Percentiles rank a stretch among this genome's conserved stretches.
Conservation (phyloP, 2,329 filamentous ascomycete species). For the Magnaporthiopsis incrustans region DNA sequence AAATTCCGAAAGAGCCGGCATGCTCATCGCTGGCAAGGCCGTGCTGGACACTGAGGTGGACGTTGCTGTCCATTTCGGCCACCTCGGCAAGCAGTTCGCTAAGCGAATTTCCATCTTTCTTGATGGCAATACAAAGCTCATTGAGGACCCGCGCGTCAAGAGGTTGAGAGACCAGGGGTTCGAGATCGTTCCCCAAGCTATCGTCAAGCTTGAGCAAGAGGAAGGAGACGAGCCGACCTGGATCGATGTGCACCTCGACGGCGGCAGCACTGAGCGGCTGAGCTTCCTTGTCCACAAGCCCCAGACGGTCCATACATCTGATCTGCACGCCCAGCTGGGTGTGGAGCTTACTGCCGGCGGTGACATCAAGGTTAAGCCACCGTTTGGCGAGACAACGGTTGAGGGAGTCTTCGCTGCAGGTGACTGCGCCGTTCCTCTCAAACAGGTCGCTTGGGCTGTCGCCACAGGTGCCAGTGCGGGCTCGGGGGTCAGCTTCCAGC, state of each 20-base stretch:
- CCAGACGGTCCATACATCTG: neutral
- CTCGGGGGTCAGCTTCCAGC: neutral
- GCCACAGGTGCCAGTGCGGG: constrained; percentile 17
- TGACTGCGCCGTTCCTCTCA: constrained; percentile 28
- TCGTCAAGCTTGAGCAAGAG: neutral
- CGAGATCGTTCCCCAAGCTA: constrained; percentile 10
- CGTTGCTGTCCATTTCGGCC: constrained; percentile 16
- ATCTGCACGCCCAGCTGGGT: neutral
- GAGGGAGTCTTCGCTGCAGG: constrained; percentile 46
- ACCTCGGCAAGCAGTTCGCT: constrained; percentile 29
- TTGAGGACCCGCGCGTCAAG: constrained; percentile 10
- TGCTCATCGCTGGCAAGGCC: constrained; percentile 32
- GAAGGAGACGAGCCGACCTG: constrained; percentile 15
- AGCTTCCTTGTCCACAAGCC: constrained; percentile 7
- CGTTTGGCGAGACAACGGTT: constrained; percentile 41
- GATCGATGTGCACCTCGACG: constrained; percentile 28
- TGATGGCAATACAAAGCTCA: constrained; percentile 30
- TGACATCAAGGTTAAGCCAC: constrained; percentile 14
- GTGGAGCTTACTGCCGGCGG: neutral
- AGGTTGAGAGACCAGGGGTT: neutral
- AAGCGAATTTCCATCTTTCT: constrained; percentile 43
- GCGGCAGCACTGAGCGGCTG: constrained; percentile 18
- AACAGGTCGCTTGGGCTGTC: constrained; percentile 20
- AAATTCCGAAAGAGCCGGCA: constrained; percentile 33
- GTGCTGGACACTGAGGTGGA: constrained; percentile 6